Conservation (phyloP, 73 alveolate species). For the Paramecium octaurelia region DNA sequence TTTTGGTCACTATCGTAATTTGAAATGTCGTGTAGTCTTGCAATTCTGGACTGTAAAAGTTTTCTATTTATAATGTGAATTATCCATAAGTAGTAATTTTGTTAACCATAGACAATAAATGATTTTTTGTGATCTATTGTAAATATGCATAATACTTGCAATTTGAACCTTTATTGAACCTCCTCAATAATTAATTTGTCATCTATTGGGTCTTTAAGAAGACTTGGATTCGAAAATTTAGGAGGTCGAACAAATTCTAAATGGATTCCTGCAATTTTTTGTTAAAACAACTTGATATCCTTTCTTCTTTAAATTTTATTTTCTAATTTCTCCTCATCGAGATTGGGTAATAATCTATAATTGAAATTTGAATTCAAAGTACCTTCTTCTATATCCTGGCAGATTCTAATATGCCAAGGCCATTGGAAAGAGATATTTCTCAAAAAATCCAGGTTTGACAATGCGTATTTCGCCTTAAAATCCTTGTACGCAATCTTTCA, state of each 20-base stretch:
- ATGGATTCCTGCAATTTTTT: slow-evolving; percentile 15
- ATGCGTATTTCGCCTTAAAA: slow-evolving; percentile 17
- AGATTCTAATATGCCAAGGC: slow-evolving; percentile 8
- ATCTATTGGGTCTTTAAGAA: slow-evolving; percentile 33
- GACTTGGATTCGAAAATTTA: slow-evolving; percentile 29
- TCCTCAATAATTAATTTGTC: background rate
- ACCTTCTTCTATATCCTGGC: slow-evolving; percentile 49
- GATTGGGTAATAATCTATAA: background rate
- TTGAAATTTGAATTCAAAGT: background rate
- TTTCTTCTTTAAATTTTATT: background rate
- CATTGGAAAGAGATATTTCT: background rate
- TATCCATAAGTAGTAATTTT: slow-evolving; percentile 12
- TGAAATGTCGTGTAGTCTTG: background rate
- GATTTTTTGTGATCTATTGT: background rate
- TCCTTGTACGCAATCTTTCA: slow-evolving; percentile 13
- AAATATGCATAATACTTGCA: background rate
- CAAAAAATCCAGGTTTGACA: slow-evolving; percentile 17
- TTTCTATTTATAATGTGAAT: background rate
- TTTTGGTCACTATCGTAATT: background rate
- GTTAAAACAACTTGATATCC: background rate
- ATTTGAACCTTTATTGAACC: background rate
- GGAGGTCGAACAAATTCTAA: slow-evolving; percentile 21
- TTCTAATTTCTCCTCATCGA: background rate
- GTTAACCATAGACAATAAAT: background rate
- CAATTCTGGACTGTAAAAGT: slow-evolving; percentile 16